Evolutionary conservation across 306 rosid species (phyloP).

Genomic region (Quercus gilva): DNA sequence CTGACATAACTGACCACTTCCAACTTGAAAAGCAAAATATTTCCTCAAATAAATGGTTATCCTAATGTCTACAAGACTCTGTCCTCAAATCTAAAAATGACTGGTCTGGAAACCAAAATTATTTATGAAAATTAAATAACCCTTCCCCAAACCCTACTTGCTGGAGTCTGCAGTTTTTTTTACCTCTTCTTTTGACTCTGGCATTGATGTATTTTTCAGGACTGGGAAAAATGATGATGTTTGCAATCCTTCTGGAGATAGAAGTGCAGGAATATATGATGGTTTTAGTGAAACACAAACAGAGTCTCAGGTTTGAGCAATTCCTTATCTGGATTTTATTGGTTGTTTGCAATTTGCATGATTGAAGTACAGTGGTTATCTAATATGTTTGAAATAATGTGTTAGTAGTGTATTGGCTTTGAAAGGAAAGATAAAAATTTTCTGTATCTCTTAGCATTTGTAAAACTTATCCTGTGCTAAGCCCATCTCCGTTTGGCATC

Average conservation of each 20-base stretch:
- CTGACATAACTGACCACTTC: background rate
- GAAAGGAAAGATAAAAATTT: background rate
- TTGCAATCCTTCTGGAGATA: conserved; percentile 38
- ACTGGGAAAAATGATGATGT: conserved; percentile 50
- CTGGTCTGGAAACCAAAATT: background rate
- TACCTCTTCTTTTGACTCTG: conserved; percentile 2
- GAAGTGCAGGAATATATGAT: conserved; percentile 46
- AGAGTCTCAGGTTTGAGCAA: conserved; percentile 78
- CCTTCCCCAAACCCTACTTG: background rate
- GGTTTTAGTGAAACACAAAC: conserved; percentile 91
- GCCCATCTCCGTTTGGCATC: background rate
- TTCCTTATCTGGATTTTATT: conserved; percentile 12
- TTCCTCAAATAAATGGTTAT: background rate
- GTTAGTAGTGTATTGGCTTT: background rate
- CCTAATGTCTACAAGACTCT: background rate
- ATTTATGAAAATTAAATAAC: background rate
- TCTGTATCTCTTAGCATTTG: background rate
- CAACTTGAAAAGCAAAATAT: background rate
- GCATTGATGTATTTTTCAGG: conserved; percentile 30
- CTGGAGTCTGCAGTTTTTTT: background rate
- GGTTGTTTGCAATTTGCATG: background rate
- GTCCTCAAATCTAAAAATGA: background rate
- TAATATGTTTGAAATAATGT: background rate
- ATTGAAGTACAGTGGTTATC: background rate
- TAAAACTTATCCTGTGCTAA: conserved; percentile 3